Evolutionary conservation across 2,329 filamentous ascomycete genomes (phyloP), one percentile per base, ranked within the genome.

Genomic region (Sarocladium oryzae): DNA sequence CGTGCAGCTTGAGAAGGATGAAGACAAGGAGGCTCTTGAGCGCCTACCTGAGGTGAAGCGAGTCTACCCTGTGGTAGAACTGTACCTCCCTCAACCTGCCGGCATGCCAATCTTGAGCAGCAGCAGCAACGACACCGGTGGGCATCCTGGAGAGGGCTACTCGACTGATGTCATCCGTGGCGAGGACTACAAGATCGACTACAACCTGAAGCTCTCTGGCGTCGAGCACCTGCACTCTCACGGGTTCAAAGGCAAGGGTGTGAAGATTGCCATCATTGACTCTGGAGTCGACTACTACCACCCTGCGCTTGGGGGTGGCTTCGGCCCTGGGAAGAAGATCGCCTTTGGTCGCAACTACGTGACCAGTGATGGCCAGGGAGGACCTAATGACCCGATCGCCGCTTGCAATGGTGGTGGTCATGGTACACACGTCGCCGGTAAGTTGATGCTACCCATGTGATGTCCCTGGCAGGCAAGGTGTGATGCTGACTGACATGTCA

Each of bases 391-490:
- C 16, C 43, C 43, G 43, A 48, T 48, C n/a, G 18, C 60, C 59
- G 21, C 53, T 55, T 23, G 58, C 56, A 3, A 51, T 51, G 2
- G 69, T 20, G 43, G 43, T 48, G 43, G 43, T 33, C 72, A 75
- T 56, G 71, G 72, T 4, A 74, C 72, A 0, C 70, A 72, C 52
- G 67, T 72, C 24, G 64, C 72, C 10, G 73, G 73, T 33, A 71
- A 48, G 43, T 33, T n/a, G n/a, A n/a, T n/a, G n/a, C n/a, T n/a
- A n/a, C n/a, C n/a, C n/a, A n/a, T n/a, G n/a, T n/a, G n/a, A n/a
- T n/a, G n/a, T n/a, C n/a, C n/a, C n/a, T n/a, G n/a, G n/a, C n/a
- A n/a, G n/a, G n/a, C n/a, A n/a, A n/a, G n/a, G n/a, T n/a, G n/a
- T n/a, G n/a, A n/a, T n/a, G n/a, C n/a, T n/a, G n/a, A n/a, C n/a